Base-by-base conservation (phyloP, 768 basidiomycete genomes). In the Phaffia australis region DNA sequence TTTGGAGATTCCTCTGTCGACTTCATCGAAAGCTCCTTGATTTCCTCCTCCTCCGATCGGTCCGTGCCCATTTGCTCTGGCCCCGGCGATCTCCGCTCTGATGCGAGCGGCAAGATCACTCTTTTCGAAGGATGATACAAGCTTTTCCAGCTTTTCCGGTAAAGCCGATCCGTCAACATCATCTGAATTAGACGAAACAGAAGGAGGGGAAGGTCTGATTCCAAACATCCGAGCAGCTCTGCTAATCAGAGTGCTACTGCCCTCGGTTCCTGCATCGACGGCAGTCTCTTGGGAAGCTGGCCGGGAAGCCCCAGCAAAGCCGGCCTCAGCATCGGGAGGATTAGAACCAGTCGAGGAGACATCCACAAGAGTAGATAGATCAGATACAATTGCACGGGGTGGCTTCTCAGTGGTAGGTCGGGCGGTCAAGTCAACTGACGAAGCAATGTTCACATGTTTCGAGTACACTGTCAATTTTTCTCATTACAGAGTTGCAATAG, bases 41-140 rank as follows among this genome's bases (percentile, higher is more conserved):
- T 65, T 65, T n/a, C 64, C 64, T 29, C 66, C 66, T 56, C 65
- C 65, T 49, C 48, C 52, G 18, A 25, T 32, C 2, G 67, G 67
- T 1, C 67, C 67, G 42, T 64, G 62, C 2, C 67, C 67, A 49
- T 63, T 50, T 1, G 67, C 62, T 14, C 67, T 27, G 23, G 49
- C 42, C 3, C 67, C 67, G 29, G 80, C 82, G 48, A 84, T 83
- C 70, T 94, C 88, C 8, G 75, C 79, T 61, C 78, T 79, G 62
- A 94, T 83, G 19, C 74, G 78, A 48, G 78, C 77, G 8, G 87
- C 84, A 50, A 92, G 81, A 16, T 82, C 78, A 73, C 89, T 92
- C 11, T 74, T 71, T 57, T 81, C 80, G 74, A 87, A 93, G 0
- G 85, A 82, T 3, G 84, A 79, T 52, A 94, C 85, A n/a, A 99